Evolutionary conservation across 768 basidiomycete species (phyloP).

Genomic region (Brasilioporus rufonigricans): DNA sequence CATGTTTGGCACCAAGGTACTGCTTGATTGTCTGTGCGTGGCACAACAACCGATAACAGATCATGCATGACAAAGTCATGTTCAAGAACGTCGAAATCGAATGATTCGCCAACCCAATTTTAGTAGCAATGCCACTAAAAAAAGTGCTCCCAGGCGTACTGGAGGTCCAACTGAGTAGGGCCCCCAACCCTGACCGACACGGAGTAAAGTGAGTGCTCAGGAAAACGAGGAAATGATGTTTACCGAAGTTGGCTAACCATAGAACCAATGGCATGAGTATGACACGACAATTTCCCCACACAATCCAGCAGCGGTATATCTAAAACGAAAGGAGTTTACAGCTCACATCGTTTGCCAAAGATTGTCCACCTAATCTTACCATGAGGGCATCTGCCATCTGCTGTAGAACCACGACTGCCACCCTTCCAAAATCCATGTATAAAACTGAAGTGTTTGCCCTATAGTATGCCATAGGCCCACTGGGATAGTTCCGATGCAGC

Average conservation of each 20-base stretch:
- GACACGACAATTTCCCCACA: slow-evolving; percentile 23
- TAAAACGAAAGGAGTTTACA: slow-evolving; percentile 6
- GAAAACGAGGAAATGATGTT: background rate
- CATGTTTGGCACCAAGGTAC: background rate
- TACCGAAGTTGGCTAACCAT: slow-evolving; percentile 14
- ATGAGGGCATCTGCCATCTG: background rate
- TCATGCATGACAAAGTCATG: too few relatives aligned
- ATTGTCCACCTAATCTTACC: background rate
- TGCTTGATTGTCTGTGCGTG: background rate
- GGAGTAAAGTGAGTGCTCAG: too few relatives aligned
- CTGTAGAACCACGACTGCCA: background rate
- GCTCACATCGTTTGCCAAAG: background rate
- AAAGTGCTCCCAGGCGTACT: background rate
- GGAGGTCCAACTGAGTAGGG: background rate
- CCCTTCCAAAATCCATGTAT: background rate
- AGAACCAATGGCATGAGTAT: slow-evolving; percentile 14
- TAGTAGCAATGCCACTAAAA: background rate
- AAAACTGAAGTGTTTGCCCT: too few relatives aligned
- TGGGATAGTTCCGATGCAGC: background rate
- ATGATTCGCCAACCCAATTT: background rate
- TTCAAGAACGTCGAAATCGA: slow-evolving; percentile 1
- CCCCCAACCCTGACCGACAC: slow-evolving; percentile 3
- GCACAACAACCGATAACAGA: background rate
- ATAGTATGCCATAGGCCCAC: too few relatives aligned
- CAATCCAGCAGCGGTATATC: slow-evolving; percentile 36